phyloP scores from a whole-genome alignment of 1,284 basidiomycete genomes.

The Phaffia rhodozyma region DNA sequence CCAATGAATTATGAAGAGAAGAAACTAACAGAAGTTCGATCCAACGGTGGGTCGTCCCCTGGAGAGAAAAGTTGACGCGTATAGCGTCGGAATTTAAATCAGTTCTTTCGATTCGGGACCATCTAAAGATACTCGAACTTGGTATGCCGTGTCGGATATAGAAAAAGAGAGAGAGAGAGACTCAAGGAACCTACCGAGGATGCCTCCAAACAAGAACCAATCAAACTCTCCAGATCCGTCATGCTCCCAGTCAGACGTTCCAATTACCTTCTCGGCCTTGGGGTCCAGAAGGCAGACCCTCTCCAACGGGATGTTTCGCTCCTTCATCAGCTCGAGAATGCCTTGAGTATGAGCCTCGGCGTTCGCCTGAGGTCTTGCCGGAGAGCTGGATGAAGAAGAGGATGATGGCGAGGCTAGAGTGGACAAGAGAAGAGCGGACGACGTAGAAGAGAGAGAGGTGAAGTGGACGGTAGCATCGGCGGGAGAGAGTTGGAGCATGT shows the following conservation, averaged over 20 bases:
- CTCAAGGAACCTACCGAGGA: conserved; percentile 30
- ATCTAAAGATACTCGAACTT: neutral
- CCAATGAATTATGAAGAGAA: too few species aligned
- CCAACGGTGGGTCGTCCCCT: conserved; percentile 83
- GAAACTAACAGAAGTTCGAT: conserved; percentile 37
- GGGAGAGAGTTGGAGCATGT: conserved; percentile 72
- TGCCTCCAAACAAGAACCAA: conserved; percentile 71
- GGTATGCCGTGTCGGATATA: neutral
- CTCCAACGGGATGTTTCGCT: conserved; percentile 41
- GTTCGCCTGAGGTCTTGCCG: conserved; percentile 33
- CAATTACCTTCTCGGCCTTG: conserved; percentile 54
- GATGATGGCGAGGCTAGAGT: conserved; percentile 42
- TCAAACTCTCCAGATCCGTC: conserved; percentile 42
- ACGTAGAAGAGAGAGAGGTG: conserved; percentile 65
- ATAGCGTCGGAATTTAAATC: conserved; percentile 40
- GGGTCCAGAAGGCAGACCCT: conserved; percentile 81
- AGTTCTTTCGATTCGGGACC: conserved; percentile 36
- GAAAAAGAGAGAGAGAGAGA: conserved; percentile 16
- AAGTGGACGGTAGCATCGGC: conserved; percentile 57
- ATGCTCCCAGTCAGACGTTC: conserved; percentile 60
- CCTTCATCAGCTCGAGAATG: conserved; percentile 53
- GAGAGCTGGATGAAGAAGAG: conserved; percentile 20
- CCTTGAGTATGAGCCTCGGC: conserved; percentile 50
- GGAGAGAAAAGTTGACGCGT: conserved; percentile 25
- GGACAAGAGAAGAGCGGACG: conserved; percentile 63